Percentiles rank a stretch among this genome's conserved stretches.
These are phyloP conservation scores for Suillus lakei DNA, from an alignment of 768 basidiomycete genomes.

Conservation along the genomic window DNA sequence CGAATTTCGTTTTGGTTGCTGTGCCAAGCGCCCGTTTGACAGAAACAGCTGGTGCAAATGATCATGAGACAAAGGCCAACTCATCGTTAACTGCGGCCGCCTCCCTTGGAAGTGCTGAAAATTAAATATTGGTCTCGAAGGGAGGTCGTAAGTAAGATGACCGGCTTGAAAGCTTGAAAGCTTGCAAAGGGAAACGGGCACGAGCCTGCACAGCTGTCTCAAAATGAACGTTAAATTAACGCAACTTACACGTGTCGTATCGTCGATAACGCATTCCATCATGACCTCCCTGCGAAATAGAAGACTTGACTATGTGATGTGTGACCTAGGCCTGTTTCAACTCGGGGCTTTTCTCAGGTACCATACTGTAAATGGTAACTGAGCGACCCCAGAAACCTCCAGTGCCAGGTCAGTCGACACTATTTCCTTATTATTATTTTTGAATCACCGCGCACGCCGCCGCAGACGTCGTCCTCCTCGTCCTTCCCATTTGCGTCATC, in stretches of 20 bases:
- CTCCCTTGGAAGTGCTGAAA: background rate
- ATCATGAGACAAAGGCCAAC: background rate
- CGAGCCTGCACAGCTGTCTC: background rate
- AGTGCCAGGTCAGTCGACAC: no score
- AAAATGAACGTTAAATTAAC: background rate
- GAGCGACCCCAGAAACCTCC: no score
- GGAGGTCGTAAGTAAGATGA: background rate
- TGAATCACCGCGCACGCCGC: no score
- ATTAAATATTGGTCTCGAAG: background rate
- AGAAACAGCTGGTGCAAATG: background rate
- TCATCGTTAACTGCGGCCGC: background rate
- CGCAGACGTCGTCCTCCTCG: no score
- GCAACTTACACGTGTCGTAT: background rate
- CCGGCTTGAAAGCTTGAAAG: background rate
- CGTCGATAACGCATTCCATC: background rate
- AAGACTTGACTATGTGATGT: no score
- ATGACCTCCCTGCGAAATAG: background rate
- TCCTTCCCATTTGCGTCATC: no score
- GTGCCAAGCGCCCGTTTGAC: no score
- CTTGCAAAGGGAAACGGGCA: background rate
- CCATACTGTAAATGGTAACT: no score
- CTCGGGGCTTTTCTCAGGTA: no score
- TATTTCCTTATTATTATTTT: no score
- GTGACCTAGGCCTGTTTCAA: no score
- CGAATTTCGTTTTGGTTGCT: background rate